Evolutionary conservation across 2,329 filamentous ascomycete species (phyloP), one percentile per base, ranked within the genome.

Genomic region (Venturia asperata): DNA sequence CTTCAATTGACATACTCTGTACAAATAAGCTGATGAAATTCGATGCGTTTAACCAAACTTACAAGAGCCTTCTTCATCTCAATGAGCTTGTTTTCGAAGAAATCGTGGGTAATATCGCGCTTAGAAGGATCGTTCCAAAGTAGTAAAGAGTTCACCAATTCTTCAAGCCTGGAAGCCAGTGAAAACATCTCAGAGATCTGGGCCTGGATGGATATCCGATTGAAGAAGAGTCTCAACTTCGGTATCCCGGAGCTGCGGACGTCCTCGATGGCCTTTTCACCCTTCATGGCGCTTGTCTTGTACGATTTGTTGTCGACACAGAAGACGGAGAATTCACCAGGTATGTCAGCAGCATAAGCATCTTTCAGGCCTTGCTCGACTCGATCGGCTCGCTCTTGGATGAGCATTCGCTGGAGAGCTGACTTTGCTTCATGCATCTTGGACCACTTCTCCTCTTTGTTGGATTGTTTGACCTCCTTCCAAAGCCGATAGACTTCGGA

Each of bases 221-320:
- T 15, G 13, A 21, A 56, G 27, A 56, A 56, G 1, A 56, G 30
- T 56, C 49, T 21, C 13, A 34, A 6, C 7, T 21, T 21, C 11
- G 49, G 49, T 5, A 56, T 19, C 9, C 49, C 27, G 24, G 49
- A 56, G 5, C n/a, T 21, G 24, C n/a, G 27, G 6, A 56, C 49
- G n/a, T 15, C 49, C 15, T 56, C 49, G 13, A 56, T 56, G 1
- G 49, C 49, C 19, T 34, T 56, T 17, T 34, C 5, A 17, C 24
- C 49, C 10, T 56, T 56, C 13, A 13, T 34, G 24, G 49, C 49
- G 5, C 19, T 24, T 27, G n/a, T 37, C 49, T 56, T 56, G 27
- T 56, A 56, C 13, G n/a, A 15, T n/a, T 56, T 56, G 11, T 56
- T 56, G 49, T 56, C 49, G 24, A 56, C 49, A 9, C 11, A 56